Conservation (phyloP, 805 yeast genomes). For the Pichia insulana region DNA sequence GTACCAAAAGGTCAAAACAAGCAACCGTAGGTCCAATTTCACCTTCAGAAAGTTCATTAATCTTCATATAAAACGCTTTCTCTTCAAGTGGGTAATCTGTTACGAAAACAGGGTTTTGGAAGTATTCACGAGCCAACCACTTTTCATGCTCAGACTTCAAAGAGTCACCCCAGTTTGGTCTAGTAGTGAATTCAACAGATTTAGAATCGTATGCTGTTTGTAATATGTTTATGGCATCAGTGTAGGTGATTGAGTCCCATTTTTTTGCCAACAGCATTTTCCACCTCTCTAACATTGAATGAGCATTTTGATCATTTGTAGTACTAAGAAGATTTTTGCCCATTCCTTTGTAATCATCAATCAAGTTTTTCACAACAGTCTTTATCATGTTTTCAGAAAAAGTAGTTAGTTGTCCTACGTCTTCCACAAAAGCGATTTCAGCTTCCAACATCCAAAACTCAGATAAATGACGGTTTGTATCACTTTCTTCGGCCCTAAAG, state of each 20-base stretch:
- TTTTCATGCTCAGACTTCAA: conserved; percentile 85
- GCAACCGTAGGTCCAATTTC: conserved; percentile 54
- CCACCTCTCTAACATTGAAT: conserved; percentile 50
- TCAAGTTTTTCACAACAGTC: conserved; percentile 31
- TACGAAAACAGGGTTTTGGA: conserved; percentile 72
- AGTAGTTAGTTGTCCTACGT: conserved; percentile 50
- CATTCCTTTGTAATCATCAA: conserved; percentile 20
- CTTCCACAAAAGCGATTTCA: conserved; percentile 62
- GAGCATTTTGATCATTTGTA: conserved; percentile 31
- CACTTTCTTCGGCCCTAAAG: conserved; percentile 87
- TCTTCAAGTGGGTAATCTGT: conserved; percentile 73
- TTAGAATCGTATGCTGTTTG: conserved; percentile 25
- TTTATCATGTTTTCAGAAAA: conserved; percentile 68
- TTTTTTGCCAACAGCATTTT: conserved; percentile 32
- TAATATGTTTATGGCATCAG: conserved; percentile 59
- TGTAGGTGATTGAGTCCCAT: conserved; percentile 71
- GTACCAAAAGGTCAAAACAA: conserved; percentile 82
- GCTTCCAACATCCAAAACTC: conserved; percentile 99
- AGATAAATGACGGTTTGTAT: conserved; percentile 82
- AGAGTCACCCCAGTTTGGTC: conserved; percentile 62
- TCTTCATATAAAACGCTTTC: conserved; percentile 91
- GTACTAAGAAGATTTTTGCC: conserved; percentile 30
- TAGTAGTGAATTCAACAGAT: conserved; percentile 31
- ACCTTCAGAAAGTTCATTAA: conserved; percentile 29
- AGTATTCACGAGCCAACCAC: conserved; percentile 68